Base-by-base conservation (phyloP, 352 stramenopile genomes). In the Phytophthora cajani region DNA sequence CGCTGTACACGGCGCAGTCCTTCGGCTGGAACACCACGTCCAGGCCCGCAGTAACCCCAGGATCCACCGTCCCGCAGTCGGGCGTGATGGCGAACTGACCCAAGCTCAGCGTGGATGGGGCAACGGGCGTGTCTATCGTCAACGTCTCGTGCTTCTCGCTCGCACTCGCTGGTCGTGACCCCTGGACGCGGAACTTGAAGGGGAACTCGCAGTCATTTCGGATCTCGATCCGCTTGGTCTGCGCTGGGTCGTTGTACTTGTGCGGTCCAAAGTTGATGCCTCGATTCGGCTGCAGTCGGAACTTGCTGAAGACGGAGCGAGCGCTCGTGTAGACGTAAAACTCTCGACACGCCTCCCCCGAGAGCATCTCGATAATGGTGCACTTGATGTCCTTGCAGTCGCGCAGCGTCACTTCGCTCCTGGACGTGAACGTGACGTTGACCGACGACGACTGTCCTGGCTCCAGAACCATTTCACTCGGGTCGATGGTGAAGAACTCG, bases 351-450 rank as follows among this genome's bases (percentile, higher is more conserved):
- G 83, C 67, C 69, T 99, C 93, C 1, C 93, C 89, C 5, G 94
- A 98, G 2, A 92, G 75, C 70, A 96, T 96, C 69, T 99, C 96
- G 53, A 93, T 86, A 46, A 99, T 97, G 5, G 90, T 89, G 62
- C 93, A 98, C 58, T 91, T 89, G 64, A 98, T 95, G 55, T 98
- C 94, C 57, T 89, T 91, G 81, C 94, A 98, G 63, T 98, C 90
- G n/a, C 84, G 78, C 0, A 99, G 74, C 1, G 81, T 77, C 3
- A 98, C 76, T 69, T 99, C 92, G 16, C 73, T 79, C 30, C 64
- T 82, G 14, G 92, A 87, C 19, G 84, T 85, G 65, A 98, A 97
- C 0, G 73, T 88, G 9, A 98, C 81, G 30, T 74, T 87, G 11
- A 98, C 81, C 2, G 84, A 81, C 8, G 77, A 82, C 2, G 67